Evolutionary conservation across 345 rosid species (phyloP), one percentile per base, ranked within the genome.

Genomic region (Lepidium sativum): DNA sequence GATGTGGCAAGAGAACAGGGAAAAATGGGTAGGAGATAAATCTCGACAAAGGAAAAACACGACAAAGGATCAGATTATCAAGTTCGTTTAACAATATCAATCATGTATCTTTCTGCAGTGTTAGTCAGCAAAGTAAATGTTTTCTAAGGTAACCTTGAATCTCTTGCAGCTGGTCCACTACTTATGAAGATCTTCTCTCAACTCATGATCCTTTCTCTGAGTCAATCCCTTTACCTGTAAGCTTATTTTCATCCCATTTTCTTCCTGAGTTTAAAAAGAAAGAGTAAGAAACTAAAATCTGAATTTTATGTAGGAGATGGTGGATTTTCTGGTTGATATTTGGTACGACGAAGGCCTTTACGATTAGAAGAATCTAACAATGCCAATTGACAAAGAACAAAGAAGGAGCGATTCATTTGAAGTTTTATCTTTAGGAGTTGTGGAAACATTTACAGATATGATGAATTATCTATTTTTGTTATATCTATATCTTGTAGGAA

Each of bases 261-360:
- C 13, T 43, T 9, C 56, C 7, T 38, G 45, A 59, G 15, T 53
- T 48, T 15, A 9, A 29, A 6, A 21, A 60, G 29, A 25, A 25
- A 25, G 29, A 25, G 29, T 4, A 55, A 12, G 45, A 65, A 18
- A 38, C 68, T 44, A 34, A 29, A n/a, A 29, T 9, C 35, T 48
- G 27, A 51, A 47, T 1, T 60, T 25, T 69, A 15, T 71, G 83
- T 84, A 91, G 95, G 98, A 91, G 76, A 91, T 88, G 96, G 98
- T 88, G 39, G 96, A 88, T 76, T 91, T 91, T 54, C 71, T 91
- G 69, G 95, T 91, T 13, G 98, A 91, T 75, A 85, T 91, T 21
- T 91, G 98, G 96, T 84, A 85, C 0, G 84, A 78, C 17, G 95
- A 91, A 74, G 92, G 96, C 49, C 90, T 91, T 49, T 86, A 77